A percentile compares a stretch with the other conserved stretches of the same genome.
Evolutionary conservation across 192 early-diverging fungal genomes (phyloP).

Genomic region (Entomortierella lignicola): DNA sequence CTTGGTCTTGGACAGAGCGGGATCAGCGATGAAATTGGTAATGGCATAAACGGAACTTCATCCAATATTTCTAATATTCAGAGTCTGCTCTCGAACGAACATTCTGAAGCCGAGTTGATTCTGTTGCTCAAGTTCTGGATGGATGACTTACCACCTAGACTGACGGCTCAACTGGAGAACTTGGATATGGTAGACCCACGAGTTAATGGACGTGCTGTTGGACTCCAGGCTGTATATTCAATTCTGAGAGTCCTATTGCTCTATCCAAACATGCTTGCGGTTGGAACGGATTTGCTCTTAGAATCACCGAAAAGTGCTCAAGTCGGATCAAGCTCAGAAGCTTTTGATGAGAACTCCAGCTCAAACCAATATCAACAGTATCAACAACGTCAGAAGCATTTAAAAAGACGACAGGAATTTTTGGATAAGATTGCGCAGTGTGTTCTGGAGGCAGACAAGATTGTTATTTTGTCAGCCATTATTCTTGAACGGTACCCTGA

Average conservation of each 20-base stretch:
- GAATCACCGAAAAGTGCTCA: neutral
- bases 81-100: slow-evolving; percentile 25
- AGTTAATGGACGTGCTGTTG: slow-evolving; percentile 44
- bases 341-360: neutral
- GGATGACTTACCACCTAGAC: slow-evolving; percentile 20
- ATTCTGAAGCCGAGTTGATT: slow-evolving; percentile 40
- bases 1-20: neutral
- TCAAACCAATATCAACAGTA: neutral
- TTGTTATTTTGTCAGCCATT: slow-evolving; percentile 7
- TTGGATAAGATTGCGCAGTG: slow-evolving; percentile 49
- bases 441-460: slow-evolving; percentile 38
- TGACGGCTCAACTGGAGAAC: slow-evolving; percentile 15
- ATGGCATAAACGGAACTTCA: neutral
- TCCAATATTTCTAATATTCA: neutral
- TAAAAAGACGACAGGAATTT: slow-evolving; percentile 15
- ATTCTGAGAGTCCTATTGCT: slow-evolving; percentile 38
- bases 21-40: neutral
- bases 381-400: slow-evolving; percentile 18
- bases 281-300: slow-evolving; percentile 31
- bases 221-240: slow-evolving; percentile 29
- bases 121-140: slow-evolving; percentile 40
- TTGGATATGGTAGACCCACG: slow-evolving; percentile 30
- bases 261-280: slow-evolving; percentile 36
- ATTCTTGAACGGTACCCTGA: slow-evolving; percentile 39
- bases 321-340: too few species aligned